Percentiles rank a stretch among this genome's conserved stretches.
Evolutionary conservation across 805 yeast genomes (phyloP).

Genomic region (Candida bentonensis): DNA sequence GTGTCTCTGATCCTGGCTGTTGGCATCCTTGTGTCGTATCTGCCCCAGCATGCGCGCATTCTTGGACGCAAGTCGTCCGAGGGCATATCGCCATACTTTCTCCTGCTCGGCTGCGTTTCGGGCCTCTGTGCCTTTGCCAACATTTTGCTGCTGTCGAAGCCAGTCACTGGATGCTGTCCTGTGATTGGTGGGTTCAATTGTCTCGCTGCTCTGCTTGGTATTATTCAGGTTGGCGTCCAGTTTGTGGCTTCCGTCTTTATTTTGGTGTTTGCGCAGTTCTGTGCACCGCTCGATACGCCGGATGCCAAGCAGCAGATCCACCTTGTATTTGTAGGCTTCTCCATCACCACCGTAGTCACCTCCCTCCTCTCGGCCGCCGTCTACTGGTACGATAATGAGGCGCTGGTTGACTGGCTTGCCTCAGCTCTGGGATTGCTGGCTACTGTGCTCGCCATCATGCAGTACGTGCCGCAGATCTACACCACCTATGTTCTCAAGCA

Average conservation of each 20-base stretch:
- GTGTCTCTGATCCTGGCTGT: conserved; percentile 40
- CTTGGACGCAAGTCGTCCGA: conserved; percentile 48
- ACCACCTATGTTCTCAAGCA: conserved; percentile 59
- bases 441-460: conserved; percentile 47
- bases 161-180: conserved; percentile 50
- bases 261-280: conserved; percentile 15
- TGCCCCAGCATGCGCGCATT: conserved; percentile 62
- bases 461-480: conserved; percentile 66
- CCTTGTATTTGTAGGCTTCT: conserved; percentile 8
- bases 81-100: conserved; percentile 62
- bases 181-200: conserved; percentile 11
- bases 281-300: conserved; percentile 10
- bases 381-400: background rate
- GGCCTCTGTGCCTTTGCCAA: conserved; percentile 58
- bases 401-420: conserved; percentile 27
- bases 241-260: conserved; percentile 12
- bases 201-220: conserved; percentile 14
- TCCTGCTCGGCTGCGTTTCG: conserved; percentile 56
- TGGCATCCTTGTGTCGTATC: conserved; percentile 57
- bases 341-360: conserved; percentile 9
- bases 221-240: conserved; percentile 13
- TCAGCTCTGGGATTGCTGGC: conserved; percentile 51
- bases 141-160: conserved; percentile 43
- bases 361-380: conserved; percentile 7
- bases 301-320: conserved; percentile 25